These are phyloP conservation scores for Candida qinlingensis DNA, from an alignment of 805 yeast genomes.

Conservation along the genomic window DNA sequence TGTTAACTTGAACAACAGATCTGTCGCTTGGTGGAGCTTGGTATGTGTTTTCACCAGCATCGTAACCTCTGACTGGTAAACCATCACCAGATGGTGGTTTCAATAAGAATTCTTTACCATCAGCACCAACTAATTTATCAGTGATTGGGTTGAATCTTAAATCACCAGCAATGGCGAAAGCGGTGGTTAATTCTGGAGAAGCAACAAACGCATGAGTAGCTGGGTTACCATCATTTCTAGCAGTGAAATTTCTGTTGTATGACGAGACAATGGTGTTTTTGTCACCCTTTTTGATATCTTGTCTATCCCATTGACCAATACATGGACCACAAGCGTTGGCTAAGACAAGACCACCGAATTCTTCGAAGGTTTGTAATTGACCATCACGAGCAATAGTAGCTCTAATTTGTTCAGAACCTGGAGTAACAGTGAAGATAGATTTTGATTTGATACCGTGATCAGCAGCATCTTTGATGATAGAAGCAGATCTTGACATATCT, in stretches of 20 bases:
- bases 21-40: slow-evolving; percentile 96
- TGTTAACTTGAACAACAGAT: slow-evolving; percentile 63
- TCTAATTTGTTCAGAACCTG: slow-evolving; percentile 98
- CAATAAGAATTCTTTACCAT: slow-evolving; percentile 88
- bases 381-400: slow-evolving; percentile 98
- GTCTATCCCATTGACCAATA: slow-evolving; percentile 99
- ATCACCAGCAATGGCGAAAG: slow-evolving; percentile 93
- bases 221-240: slow-evolving; percentile 98
- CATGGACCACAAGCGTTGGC: slow-evolving; percentile 99
- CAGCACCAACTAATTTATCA: slow-evolving; percentile 79
- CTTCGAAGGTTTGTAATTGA: slow-evolving; percentile 78
- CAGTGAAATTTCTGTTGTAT: slow-evolving; percentile 96
- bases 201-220: slow-evolving; percentile 96
- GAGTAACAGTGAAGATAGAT: slow-evolving; percentile 89
- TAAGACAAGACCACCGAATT: slow-evolving; percentile 88
- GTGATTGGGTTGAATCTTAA: slow-evolving; percentile 94
- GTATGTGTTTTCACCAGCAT: slow-evolving; percentile 90
- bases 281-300: slow-evolving; percentile 86
- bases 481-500: slow-evolving; percentile 96
- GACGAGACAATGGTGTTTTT: slow-evolving; percentile 96
- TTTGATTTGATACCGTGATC: slow-evolving; percentile 87
- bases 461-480: slow-evolving; percentile 88
- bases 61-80: slow-evolving; percentile 86
- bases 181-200: slow-evolving; percentile 94
- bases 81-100: slow-evolving; percentile 86